These are phyloP conservation scores for Blepharisma stoltei DNA, from an alignment of 73 alveolate genomes.

Conservation along the genomic window DNA sequence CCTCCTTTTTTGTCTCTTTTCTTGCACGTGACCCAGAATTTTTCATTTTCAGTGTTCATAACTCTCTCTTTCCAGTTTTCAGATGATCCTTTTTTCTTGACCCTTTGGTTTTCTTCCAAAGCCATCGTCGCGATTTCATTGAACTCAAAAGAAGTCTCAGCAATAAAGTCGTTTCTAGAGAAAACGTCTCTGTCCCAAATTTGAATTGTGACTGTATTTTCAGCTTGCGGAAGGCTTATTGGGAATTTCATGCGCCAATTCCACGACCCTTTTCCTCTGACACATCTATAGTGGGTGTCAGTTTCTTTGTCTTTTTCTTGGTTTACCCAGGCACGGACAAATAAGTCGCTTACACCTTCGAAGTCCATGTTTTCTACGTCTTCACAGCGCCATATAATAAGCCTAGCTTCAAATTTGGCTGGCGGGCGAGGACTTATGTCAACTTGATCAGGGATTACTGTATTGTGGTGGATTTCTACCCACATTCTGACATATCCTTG, in stretches of 20 bases:
- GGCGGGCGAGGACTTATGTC: constrained; percentile 63
- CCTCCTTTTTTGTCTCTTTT: constrained; percentile 59
- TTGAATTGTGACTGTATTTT: not conserved
- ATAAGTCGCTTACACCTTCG: constrained; percentile 86
- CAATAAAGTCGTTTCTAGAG: constrained; percentile 13
- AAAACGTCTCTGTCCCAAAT: constrained; percentile 27
- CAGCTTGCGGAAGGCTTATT: constrained; percentile 25
- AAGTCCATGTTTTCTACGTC: constrained; percentile 68
- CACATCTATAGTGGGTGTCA: constrained; percentile 80
- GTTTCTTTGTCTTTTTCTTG: constrained; percentile 60
- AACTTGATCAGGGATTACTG: not conserved
- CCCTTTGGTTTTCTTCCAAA: not conserved
- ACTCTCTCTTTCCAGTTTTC: constrained; percentile 59
- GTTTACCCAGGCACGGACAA: constrained; percentile 66
- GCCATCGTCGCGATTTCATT: constrained; percentile 5
- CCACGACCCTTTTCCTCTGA: constrained; percentile 43
- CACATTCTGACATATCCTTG: constrained; percentile 18
- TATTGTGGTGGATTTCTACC: constrained; percentile 20
- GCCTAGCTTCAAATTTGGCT: constrained; percentile 72
- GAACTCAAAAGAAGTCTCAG: constrained; percentile 29
- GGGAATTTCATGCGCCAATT: constrained; percentile 67
- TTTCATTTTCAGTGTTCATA: constrained; percentile 57
- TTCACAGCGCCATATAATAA: constrained; percentile 77
- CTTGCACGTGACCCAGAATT: constrained; percentile 50
- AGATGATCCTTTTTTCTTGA: constrained; percentile 8